phyloP scores from a whole-genome alignment of 2,329 filamentous ascomycete species.

The Ophiostoma ulmi region DNA sequence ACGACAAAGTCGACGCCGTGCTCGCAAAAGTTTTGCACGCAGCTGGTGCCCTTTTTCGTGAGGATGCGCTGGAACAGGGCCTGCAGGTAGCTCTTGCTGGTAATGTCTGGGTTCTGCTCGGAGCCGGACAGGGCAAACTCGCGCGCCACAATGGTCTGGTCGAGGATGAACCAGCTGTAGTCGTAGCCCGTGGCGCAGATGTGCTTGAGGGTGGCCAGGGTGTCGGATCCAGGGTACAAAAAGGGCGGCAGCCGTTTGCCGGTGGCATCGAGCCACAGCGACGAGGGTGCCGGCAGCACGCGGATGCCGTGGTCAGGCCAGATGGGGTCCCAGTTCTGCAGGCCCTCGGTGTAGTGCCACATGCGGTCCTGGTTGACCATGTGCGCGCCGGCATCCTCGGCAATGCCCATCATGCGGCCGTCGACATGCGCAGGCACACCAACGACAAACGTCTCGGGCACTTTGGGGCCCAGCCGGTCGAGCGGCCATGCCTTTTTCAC shows the following conservation, averaged over 20 bases:
- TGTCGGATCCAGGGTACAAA: conserved; percentile 54
- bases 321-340: conserved; percentile 58
- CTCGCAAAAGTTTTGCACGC: conserved; percentile 55
- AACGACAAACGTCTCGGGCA: conserved; percentile 53
- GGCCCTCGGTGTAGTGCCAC: conserved; percentile 63
- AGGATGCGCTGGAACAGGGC: conserved; percentile 48
- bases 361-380: conserved; percentile 58
- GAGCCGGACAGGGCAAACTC: conserved; percentile 59
- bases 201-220: conserved; percentile 52
- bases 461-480: conserved; percentile 51
- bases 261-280: conserved; percentile 57
- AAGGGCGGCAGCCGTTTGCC: conserved; percentile 54
- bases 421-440: conserved; percentile 62
- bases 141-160: conserved; percentile 54
- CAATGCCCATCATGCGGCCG: conserved; percentile 56
- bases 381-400: conserved; percentile 48
- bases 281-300: conserved; percentile 55
- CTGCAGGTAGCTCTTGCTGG: conserved; percentile 52
- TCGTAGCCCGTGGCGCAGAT: conserved; percentile 58
- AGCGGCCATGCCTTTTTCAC: conserved; percentile 55
- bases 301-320: conserved; percentile 59
- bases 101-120: conserved; percentile 59
- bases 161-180: conserved; percentile 59
- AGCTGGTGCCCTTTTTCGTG: conserved; percentile 47
- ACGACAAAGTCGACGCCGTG: conserved; percentile 57